A percentile compares a stretch with the other conserved stretches of the same genome.
phyloP scores from a whole-genome alignment of 176 grass and related monocot species.

The Otatea glauca region DNA sequence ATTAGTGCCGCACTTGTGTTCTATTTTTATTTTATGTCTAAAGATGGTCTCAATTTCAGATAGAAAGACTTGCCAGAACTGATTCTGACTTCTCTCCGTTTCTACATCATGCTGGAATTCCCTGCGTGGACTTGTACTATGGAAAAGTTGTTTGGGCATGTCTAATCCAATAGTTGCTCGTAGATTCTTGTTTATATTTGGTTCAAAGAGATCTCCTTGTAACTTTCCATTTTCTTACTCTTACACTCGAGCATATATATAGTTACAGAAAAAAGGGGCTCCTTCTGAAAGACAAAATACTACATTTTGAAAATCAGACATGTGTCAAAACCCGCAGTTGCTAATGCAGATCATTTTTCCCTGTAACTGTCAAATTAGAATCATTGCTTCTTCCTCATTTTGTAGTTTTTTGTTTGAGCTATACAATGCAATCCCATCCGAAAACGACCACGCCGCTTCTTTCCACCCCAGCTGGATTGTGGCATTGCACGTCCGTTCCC shows the following conservation, averaged over 20 bases:
- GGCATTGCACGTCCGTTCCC: too few relatives aligned
- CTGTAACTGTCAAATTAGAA: background rate
- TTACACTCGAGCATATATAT: background rate
- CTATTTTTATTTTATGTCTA: slow-evolving; percentile 38
- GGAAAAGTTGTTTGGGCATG: slow-evolving; percentile 64
- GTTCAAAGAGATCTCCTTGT: background rate
- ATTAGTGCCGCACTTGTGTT: background rate
- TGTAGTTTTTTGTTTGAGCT: slow-evolving; percentile 5
- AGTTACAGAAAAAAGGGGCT: background rate
- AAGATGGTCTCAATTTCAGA: slow-evolving; percentile 57
- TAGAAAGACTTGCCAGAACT: slow-evolving; percentile 93
- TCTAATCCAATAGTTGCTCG: background rate
- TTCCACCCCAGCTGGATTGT: too few relatives aligned
- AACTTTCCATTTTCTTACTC: background rate
- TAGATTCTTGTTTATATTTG: slow-evolving; percentile 27
- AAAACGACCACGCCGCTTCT: too few relatives aligned
- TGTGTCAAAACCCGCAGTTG: slow-evolving; percentile 11
- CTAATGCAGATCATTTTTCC: background rate
- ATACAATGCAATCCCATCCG: background rate
- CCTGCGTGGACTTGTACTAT: slow-evolving; percentile 90
- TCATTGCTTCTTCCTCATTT: background rate
- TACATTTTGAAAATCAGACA: background rate
- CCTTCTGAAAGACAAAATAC: background rate
- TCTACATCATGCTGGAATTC: slow-evolving; percentile 88
- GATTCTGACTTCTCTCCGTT: slow-evolving; percentile 95